Base-by-base conservation (phyloP, 768 basidiomycete species). In the Leccinellum albellum region DNA sequence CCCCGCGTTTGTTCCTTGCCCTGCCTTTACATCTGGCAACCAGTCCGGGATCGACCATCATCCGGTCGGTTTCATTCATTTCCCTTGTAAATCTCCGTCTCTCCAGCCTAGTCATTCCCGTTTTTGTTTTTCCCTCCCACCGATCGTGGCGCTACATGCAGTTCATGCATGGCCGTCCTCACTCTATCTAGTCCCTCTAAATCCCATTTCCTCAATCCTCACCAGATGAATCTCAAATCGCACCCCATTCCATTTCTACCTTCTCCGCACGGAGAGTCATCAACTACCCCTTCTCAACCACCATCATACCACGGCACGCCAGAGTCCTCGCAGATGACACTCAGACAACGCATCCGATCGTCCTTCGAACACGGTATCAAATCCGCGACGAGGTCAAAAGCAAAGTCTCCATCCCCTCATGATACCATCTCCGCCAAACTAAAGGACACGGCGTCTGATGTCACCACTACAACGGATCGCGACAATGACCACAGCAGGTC, bases 361-460 rank as follows among this genome's bases (percentile, higher is more conserved):
- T 82, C 86, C 6, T 71, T 90, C 23, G 87, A 87, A 64, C 84
- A 88, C 61, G 84, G 82, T 63, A 61, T 89, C 37, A 82, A 85
- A 50, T 79, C 81, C 13, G 85, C 85, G 51, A 85, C 85, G 12
- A 78, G 84, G 53, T 82, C 84, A 33, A 83, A 76, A 73, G 70
- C 66, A 21, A 79, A 79, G 61, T 48, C 70, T 8, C 64, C 75
- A 2, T 51, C 68, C 29, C 62, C 66, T 35, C 75, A 77, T 61
- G 76, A 78, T 44, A 71, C 79, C 44, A 64, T 80, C 57, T 75
- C 75, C 12, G 59, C 68, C 47, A 80, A 78, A 64, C 77, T 70
- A 35, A 80, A 78, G 71, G 79, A 77, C 59, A 80, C 61, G 63
- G 64, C 65, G 53, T 70, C 75, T 57, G 73, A 68, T 61, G 65